A percentile compares a stretch with the other conserved stretches of the same genome.
phyloP scores from a whole-genome alignment of 2,329 filamentous ascomycete genomes.

The Fusarium ramigenum region DNA sequence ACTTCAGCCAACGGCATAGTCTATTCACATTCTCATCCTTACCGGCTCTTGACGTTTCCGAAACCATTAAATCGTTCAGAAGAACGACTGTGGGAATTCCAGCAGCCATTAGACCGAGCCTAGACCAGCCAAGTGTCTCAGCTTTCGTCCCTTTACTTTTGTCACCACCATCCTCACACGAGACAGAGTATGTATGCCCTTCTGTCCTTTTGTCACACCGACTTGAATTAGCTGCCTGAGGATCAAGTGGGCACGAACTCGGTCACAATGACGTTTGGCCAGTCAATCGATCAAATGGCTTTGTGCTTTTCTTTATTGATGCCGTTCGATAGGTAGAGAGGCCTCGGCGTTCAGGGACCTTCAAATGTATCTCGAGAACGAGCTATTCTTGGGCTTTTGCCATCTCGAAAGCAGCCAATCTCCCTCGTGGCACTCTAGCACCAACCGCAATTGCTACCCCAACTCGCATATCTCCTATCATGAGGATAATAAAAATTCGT shows the following conservation, averaged over 20 bases:
- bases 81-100: not conserved
- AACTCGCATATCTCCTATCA: not conserved
- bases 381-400: not conserved
- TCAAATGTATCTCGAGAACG: not conserved
- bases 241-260: not conserved
- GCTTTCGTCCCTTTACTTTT: not conserved
- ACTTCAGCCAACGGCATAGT: not conserved
- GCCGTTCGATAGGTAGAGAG: not conserved
- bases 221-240: not conserved
- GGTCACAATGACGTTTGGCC: constrained; percentile 2
- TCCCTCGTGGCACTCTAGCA: not conserved
- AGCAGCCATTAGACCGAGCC: not conserved
- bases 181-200: not conserved
- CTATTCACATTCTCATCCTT: not conserved
- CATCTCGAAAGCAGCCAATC: not conserved
- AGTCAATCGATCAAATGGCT: not conserved
- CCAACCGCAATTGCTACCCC: not conserved
- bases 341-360: not conserved
- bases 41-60: constrained; percentile 3
- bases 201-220: constrained; percentile 7
- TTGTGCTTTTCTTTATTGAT: not conserved
- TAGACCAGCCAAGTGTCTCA: constrained; percentile 11
- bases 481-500: not conserved
- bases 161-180: not conserved
- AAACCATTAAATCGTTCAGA: not conserved